Evolutionary conservation across 1,139 yeast genomes (phyloP), one percentile per base, ranked within the genome.

Genomic region (Nakaseomyces bracarensis): DNA sequence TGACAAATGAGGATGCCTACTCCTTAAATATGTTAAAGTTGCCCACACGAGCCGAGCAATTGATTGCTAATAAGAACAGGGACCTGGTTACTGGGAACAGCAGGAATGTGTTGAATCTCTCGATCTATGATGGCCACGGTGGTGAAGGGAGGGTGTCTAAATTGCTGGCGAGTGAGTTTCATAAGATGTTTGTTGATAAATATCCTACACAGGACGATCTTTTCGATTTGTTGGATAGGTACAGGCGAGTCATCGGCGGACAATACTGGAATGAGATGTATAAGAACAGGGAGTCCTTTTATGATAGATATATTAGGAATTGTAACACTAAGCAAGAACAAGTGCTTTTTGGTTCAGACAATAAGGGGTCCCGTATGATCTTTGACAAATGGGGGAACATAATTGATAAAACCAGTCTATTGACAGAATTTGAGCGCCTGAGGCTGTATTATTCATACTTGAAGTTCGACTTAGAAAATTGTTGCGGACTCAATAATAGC

Each of bases 51-150:
- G 8, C 63, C 67, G 7, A 64, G 65, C 46, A 53, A 59, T 40
- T 58, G 34, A 13, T 30, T 36, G 23, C 26, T 23, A 19, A 29
- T 20, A 26, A 23, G 14, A 43, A 45, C 26, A 35, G 26, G 26
- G 27, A 40, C 7, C 38, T 34, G 19, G 38, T 44, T n/a, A 10
- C 26, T 7, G 35, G 36, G 19, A 42, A 43, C 34, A 45, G 43
- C 9, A 44, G 50, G 14, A 54, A 60, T 29, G 73, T 77, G 25
- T 81, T 86, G 63, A 77, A 77, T 54, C 79, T 83, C 59, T 75
- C 77, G 39, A 73, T 91, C 2, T 87, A 82, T 61, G 98, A 91
- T 62, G 98, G 97, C 2, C 98, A 91, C 61, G 97, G 97, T 3
- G 95, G 96, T 14, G 72, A 69, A 27, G 50, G 52, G 9, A 77